Conservation (phyloP, 2,329 filamentous ascomycete species). For the Daldinia eschscholtzii region DNA sequence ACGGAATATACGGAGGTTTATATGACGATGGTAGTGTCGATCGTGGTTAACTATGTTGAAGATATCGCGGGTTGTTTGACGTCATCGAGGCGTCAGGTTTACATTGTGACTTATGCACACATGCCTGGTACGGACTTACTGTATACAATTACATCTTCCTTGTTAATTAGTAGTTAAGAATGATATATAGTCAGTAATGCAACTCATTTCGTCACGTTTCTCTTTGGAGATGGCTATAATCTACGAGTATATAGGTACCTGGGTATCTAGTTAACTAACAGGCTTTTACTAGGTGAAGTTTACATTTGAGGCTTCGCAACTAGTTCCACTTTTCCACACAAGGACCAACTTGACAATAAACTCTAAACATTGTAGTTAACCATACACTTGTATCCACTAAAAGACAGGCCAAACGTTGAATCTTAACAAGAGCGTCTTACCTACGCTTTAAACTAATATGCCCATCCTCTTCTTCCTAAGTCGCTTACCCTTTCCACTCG, state of each 20-base stretch:
- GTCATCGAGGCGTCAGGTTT: slow-evolving; percentile 20
- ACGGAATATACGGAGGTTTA: background rate
- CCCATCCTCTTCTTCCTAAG: too few species aligned
- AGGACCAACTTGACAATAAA: background rate
- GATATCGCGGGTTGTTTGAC: slow-evolving; percentile 5
- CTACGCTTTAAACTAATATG: too few species aligned
- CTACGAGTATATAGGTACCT: background rate
- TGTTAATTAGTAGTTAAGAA: background rate
- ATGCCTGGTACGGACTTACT: background rate
- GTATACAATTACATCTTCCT: background rate
- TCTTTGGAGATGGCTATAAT: background rate
- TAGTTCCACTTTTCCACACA: background rate
- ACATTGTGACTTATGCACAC: background rate
- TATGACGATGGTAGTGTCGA: background rate
- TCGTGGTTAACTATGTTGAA: background rate
- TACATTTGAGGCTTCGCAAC: background rate
- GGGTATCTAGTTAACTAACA: too few species aligned
- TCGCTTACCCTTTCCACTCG: too few species aligned
- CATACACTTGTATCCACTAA: too few species aligned
- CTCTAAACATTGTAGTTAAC: too few species aligned
- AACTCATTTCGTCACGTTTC: background rate
- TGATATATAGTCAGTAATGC: background rate
- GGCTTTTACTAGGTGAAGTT: background rate
- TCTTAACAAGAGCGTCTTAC: too few species aligned
- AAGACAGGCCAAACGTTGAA: too few species aligned